These are phyloP conservation scores for Sophora flavescens DNA, from an alignment of 306 rosid genomes.

Conservation along the genomic window DNA sequence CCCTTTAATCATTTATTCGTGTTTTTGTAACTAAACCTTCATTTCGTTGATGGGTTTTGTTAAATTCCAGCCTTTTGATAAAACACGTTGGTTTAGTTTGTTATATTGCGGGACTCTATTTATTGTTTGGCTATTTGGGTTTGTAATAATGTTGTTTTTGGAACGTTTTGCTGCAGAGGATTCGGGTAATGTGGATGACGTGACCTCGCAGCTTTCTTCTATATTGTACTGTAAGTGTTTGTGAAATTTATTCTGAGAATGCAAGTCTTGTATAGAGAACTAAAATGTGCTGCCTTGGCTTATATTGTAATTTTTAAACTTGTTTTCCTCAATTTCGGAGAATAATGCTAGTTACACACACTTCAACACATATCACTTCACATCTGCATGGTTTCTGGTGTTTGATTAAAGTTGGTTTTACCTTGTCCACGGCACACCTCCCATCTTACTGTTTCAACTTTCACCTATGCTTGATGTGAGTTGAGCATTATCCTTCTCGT, in stretches of 20 bases:
- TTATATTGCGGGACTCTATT: constrained; percentile 15
- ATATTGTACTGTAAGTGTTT: constrained; percentile 63
- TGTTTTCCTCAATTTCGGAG: background rate
- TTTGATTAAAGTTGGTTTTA: background rate
- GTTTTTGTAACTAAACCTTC: background rate
- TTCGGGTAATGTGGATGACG: constrained; percentile 6
- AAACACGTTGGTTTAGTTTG: constrained; percentile 23
- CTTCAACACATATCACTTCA: background rate
- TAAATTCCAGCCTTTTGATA: constrained; percentile 18
- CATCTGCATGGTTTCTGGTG: background rate
- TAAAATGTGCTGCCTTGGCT: constrained; percentile 13
- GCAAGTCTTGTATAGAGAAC: constrained; percentile 12
- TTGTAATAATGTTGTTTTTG: constrained; percentile 25
- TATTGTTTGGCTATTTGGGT: constrained; percentile 22
- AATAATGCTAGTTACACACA: background rate
- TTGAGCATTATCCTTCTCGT: background rate
- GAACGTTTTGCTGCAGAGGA: constrained; percentile 61
- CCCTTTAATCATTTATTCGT: constrained; percentile 11
- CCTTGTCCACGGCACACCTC: background rate
- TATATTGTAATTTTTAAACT: background rate
- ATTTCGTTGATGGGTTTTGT: constrained; percentile 32
- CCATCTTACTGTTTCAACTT: background rate
- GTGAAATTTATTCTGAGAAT: constrained; percentile 46
- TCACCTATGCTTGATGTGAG: background rate
- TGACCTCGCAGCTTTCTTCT: constrained; percentile 39